Conservation (phyloP, 176 grass and related monocot species). For the Oropetium thomaeum region DNA sequence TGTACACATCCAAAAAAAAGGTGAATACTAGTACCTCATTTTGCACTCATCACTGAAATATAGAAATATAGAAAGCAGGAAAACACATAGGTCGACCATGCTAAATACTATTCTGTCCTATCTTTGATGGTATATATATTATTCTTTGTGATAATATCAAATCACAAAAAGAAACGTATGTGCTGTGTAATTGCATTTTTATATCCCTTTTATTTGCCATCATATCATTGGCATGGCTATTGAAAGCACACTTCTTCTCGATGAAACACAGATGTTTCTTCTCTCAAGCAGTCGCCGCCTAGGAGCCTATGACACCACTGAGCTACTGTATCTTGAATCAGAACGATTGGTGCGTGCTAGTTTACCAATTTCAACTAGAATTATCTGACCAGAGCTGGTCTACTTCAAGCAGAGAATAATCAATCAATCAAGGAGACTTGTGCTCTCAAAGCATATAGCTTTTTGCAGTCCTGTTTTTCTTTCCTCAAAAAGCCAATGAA, state of each 20-base stretch:
- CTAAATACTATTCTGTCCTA: slow-evolving; percentile 8
- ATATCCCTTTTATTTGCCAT: neutral
- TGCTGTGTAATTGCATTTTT: neutral
- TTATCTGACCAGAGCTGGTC: slow-evolving; percentile 23
- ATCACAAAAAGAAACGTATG: neutral
- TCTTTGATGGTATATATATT: slow-evolving; percentile 2
- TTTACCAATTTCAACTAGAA: slow-evolving; percentile 29
- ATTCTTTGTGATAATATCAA: slow-evolving; percentile 38
- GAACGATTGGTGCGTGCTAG: slow-evolving; percentile 2
- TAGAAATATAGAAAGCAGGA: neutral
- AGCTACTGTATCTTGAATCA: neutral
- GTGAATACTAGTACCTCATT: slow-evolving; percentile 26
- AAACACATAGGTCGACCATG: neutral
- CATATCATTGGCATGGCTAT: neutral
- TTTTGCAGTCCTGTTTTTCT: slow-evolving; percentile 38
- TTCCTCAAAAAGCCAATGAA: slow-evolving; percentile 35
- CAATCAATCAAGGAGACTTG: slow-evolving; percentile 45
- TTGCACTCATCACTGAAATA: neutral
- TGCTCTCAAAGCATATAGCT: slow-evolving; percentile 32
- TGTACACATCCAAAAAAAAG: slow-evolving; percentile 27
- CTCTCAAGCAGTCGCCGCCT: neutral
- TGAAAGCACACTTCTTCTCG: neutral
- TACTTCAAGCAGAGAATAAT: slow-evolving; percentile 35
- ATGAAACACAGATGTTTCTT: neutral
- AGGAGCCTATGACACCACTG: neutral